These are phyloP conservation scores for Citrus maxima DNA, from an alignment of 345 rosid genomes.

Conservation along the genomic window DNA sequence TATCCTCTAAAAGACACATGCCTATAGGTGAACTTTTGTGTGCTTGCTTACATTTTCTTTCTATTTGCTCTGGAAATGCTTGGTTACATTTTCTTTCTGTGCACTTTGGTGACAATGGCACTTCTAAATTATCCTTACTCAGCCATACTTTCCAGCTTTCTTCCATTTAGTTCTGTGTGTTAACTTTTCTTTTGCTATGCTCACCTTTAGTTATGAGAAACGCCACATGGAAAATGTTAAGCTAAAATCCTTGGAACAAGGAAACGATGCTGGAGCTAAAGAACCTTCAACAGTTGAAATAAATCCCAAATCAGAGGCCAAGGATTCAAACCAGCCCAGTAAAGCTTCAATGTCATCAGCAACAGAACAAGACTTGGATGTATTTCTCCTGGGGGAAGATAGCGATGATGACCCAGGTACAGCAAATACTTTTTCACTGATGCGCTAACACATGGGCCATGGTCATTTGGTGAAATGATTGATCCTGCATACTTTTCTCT, in stretches of 20 bases:
- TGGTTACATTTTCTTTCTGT: not conserved
- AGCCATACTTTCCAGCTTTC: not conserved
- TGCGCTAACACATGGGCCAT: not conserved
- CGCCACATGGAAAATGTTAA: conserved; percentile 37
- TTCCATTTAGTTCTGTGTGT: not conserved
- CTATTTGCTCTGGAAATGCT: not conserved
- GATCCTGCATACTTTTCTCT: not conserved
- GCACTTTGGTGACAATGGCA: not conserved
- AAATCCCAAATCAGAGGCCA: conserved; percentile 25
- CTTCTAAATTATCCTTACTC: not conserved
- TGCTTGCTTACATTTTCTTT: not conserved
- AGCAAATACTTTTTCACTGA: not conserved
- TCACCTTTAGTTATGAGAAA: conserved; percentile 47
- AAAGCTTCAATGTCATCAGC: conserved; percentile 33
- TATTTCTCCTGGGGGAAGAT: conserved; percentile 63
- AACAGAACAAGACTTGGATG: conserved; percentile 54
- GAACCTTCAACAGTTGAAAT: conserved; percentile 18
- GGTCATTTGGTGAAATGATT: not conserved
- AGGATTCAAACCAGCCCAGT: conserved; percentile 24
- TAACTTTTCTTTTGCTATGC: not conserved
- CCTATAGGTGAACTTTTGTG: not conserved
- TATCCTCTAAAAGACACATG: not conserved
- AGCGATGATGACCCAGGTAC: conserved; percentile 59
- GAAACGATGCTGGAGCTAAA: conserved; percentile 18
- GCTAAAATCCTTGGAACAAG: conserved; percentile 28